Evolutionary conservation across 352 stramenopile genomes (phyloP).

Genomic region (Phytophthora nicotianae): DNA sequence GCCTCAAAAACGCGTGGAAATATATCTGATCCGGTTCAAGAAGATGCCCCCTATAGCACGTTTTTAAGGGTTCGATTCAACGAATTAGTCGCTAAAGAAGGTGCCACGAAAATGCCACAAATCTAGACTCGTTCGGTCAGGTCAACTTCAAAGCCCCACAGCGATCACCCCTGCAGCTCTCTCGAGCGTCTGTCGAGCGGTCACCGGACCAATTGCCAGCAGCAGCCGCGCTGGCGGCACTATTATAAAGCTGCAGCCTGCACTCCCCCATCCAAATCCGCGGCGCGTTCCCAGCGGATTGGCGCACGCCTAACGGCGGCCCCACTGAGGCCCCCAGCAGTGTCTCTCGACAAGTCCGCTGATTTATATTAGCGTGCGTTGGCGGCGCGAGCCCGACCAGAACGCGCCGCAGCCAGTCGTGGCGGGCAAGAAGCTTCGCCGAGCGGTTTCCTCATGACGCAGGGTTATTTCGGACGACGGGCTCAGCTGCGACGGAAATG

Average conservation of each 20-base stretch:
- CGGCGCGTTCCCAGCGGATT: constrained; percentile 7
- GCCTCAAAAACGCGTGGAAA: not conserved
- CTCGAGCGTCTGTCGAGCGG: constrained; percentile 11
- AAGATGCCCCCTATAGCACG: not conserved
- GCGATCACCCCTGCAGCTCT: constrained; percentile 2
- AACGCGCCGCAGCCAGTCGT: constrained; percentile 26
- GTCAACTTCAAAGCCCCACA: constrained; percentile 18
- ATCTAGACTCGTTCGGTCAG: constrained; percentile 11
- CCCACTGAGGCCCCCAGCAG: too few species aligned
- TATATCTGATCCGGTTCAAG: constrained; percentile 5
- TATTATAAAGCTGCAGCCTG: not conserved
- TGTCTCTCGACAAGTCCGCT: constrained; percentile 21
- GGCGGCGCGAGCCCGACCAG: constrained; percentile 19
- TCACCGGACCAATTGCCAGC: constrained; percentile 8
- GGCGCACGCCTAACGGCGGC: constrained; percentile 1
- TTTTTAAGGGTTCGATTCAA: constrained; percentile 15
- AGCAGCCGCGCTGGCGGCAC: constrained; percentile 2
- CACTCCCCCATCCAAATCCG: not conserved
- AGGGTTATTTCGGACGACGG: constrained; percentile 16
- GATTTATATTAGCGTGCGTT: constrained; percentile 35
- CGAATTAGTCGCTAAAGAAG: constrained; percentile 16
- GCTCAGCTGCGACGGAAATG: constrained; percentile 1
- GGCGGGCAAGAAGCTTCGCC: constrained; percentile 22
- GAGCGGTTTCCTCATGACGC: constrained; percentile 16
- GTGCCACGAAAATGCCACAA: constrained; percentile 9